Conservation (phyloP, 2,329 filamentous ascomycete genomes). For the Alternaria brassicae region DNA sequence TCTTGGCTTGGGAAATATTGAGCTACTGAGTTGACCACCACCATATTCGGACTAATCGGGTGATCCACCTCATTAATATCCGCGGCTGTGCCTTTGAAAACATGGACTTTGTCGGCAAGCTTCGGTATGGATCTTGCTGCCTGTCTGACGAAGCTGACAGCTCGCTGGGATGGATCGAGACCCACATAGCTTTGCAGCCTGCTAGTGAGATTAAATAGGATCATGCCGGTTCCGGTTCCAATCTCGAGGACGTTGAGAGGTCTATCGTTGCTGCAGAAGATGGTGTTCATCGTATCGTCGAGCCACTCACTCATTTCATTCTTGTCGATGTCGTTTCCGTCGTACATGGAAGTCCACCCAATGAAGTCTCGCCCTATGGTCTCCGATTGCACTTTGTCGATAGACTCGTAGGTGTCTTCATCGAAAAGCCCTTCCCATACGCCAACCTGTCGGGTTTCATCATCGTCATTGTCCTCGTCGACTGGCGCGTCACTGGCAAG, state of each 20-base stretch:
- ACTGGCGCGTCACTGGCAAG: background rate
- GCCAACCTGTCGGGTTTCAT: background rate
- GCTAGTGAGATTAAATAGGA: conserved; percentile 17
- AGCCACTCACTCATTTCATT: conserved; percentile 6
- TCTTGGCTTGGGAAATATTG: conserved; percentile 22
- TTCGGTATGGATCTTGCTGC: conserved; percentile 8
- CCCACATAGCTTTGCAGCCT: conserved; percentile 9
- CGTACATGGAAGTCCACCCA: background rate
- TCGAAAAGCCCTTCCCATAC: background rate
- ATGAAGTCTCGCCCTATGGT: background rate
- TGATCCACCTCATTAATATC: background rate
- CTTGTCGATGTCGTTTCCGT: background rate
- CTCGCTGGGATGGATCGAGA: conserved; percentile 8
- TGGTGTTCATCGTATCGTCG: conserved; percentile 13
- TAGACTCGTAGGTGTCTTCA: background rate
- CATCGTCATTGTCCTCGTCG: fast-evolving
- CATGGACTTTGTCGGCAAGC: conserved; percentile 4
- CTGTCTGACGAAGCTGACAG: conserved; percentile 4
- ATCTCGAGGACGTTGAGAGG: conserved; percentile 12
- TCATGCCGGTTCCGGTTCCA: conserved; percentile 17
- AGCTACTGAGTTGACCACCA: conserved; percentile 15
- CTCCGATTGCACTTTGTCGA: background rate
- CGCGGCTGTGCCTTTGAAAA: background rate
- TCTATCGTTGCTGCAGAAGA: background rate
- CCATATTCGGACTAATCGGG: background rate